Evolutionary conservation across 148 eudicot species (phyloP).

Genomic region (Linanthus parryae): DNA sequence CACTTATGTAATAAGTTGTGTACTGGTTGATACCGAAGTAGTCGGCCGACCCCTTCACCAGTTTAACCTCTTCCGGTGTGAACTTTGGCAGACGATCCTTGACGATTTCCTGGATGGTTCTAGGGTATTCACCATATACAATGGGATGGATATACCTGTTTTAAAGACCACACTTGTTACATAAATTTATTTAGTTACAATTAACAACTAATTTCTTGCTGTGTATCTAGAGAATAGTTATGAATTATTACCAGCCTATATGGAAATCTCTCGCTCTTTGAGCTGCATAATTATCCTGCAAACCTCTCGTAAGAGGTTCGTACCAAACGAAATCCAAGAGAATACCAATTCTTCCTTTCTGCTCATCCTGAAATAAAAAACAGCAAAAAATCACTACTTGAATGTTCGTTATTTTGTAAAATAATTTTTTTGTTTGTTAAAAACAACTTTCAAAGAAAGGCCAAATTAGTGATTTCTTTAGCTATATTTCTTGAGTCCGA

Average conservation of each 20-base stretch:
- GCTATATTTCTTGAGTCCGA: too few relatives aligned
- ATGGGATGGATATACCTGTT: conserved; percentile 84
- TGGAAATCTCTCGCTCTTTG: conserved; percentile 97
- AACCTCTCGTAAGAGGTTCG: conserved; percentile 73
- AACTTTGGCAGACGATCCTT: conserved; percentile 75
- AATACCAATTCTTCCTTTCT: conserved; percentile 83
- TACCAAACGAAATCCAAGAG: conserved; percentile 91
- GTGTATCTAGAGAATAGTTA: too few relatives aligned
- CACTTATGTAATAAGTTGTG: conserved; percentile 67
- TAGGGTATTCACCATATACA: conserved; percentile 85
- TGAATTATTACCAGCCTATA: conserved; percentile 68
- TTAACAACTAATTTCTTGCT: too few relatives aligned
- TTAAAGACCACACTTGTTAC: too few relatives aligned
- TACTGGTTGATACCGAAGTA: conserved; percentile 84
- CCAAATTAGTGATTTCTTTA: too few relatives aligned
- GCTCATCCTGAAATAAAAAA: conserved; percentile 44
- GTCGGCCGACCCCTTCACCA: conserved; percentile 86
- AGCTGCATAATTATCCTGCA: conserved; percentile 70
- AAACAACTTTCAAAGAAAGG: too few relatives aligned
- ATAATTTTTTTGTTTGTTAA: too few relatives aligned
- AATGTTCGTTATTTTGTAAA: too few relatives aligned
- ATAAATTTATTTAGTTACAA: too few relatives aligned
- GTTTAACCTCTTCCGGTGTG: conserved; percentile 51
- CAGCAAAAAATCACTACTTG: too few relatives aligned
- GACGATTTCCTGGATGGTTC: conserved; percentile 69